Base-by-base conservation (phyloP, 805 yeast species). In the Blastobotrys peoriensis region DNA sequence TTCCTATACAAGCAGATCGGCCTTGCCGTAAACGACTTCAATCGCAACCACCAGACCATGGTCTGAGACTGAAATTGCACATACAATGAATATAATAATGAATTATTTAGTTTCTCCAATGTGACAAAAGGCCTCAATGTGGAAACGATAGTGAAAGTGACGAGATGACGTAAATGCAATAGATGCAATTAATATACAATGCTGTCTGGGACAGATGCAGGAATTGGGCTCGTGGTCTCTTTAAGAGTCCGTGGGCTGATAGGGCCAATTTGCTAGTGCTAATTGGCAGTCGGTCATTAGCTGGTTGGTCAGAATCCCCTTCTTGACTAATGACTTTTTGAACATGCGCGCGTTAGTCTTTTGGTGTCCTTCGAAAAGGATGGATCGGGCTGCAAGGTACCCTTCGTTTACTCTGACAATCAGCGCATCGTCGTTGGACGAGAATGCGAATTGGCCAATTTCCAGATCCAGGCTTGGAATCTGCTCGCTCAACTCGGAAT, bases 21-120 rank as follows among this genome's bases (percentile, higher is more conserved):
- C 3, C 65, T 82, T 48, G 96, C 96, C 1, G 98, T 87, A 15
- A 75, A 72, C 18, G 86, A 82, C 56, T 88, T 73, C 66, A 91
- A 89, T 44, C 54, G 56, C 19, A 49, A 49, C 45, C 50, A 57
- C 38, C 60, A 59, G 42, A 55, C 61, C 13, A 36, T 59, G 17
- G 36, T 17, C 20, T 40, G 25, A 27, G 21, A 23, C 15, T 25
- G 30, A 25, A 25, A 8, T 8, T 25, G 30, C 38, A 33, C 3
- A n/a, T 10, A 8, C 10, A 15, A 23, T 38, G 16, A 13, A 20
- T 38, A 20, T 33, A 34, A 21, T 36, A 30, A 13, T 17, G 20
- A 13, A 28, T 20, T 30, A 19, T 28, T 28, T 40, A 20, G n/a
- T n/a, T n/a, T n/a, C n/a, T n/a, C n/a, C n/a, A n/a, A n/a, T n/a